phyloP scores from a whole-genome alignment of 2,329 filamentous ascomycete genomes.

The Penicillium hordei region DNA sequence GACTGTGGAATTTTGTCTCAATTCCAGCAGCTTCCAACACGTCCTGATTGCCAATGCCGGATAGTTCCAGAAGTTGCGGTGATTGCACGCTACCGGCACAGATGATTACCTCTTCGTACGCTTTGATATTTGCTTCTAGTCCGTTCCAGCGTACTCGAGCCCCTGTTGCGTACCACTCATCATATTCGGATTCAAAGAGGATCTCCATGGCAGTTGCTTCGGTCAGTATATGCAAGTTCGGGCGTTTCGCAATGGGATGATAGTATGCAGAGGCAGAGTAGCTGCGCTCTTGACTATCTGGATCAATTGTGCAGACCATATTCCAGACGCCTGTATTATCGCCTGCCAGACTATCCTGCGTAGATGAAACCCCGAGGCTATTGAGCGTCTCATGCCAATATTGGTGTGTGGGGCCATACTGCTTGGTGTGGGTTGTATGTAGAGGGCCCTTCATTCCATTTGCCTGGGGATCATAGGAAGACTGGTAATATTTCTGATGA shows the following conservation, averaged over 20 bases:
- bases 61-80: constrained; percentile 61
- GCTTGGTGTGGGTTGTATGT: constrained; percentile 26
- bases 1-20: constrained; percentile 45
- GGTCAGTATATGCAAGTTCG: constrained; percentile 51
- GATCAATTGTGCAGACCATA: constrained; percentile 29
- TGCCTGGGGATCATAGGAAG: constrained; percentile 13
- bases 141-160: constrained; percentile 45
- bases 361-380: constrained; percentile 39
- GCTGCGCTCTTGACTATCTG: constrained; percentile 36
- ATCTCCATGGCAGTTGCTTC: constrained; percentile 51
- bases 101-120: constrained; percentile 56
- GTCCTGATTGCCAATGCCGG: constrained; percentile 56
- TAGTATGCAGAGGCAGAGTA: constrained; percentile 48
- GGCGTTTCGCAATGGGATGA: constrained; percentile 32
- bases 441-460: constrained; percentile 39
- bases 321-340: constrained; percentile 46
- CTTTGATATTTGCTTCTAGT: constrained; percentile 35
- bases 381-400: constrained; percentile 49
- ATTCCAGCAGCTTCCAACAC: constrained; percentile 47
- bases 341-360: constrained; percentile 40
- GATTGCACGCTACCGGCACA: constrained; percentile 59
- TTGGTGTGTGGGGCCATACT: constrained; percentile 39
- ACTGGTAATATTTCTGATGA: constrained; percentile 29
- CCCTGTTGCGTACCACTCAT: constrained; percentile 29
- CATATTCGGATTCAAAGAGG: constrained; percentile 36